A percentile compares a stretch with the other conserved stretches of the same genome.
Evolutionary conservation across 345 rosid species (phyloP).

Genomic region (Melaleuca quinquenervia): DNA sequence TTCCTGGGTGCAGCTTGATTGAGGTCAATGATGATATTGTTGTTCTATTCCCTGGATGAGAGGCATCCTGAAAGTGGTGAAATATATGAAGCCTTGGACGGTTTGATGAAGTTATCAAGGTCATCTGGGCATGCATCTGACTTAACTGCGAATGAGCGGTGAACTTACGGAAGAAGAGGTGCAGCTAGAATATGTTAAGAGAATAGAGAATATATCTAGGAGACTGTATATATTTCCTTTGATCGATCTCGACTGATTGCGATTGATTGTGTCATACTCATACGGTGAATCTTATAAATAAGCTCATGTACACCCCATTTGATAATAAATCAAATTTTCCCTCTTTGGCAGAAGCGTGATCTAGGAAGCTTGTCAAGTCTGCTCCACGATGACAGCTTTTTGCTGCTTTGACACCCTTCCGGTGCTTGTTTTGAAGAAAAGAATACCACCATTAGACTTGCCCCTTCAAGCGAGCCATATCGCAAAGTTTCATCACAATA

Average conservation of each 20-base stretch:
- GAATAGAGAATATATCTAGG: too few relatives aligned
- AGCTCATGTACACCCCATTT: too few relatives aligned
- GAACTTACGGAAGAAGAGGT: not conserved
- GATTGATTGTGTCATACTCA: too few relatives aligned
- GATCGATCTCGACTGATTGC: not conserved
- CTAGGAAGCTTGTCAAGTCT: too few relatives aligned
- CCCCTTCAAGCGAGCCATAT: too few relatives aligned
- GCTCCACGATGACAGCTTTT: too few relatives aligned
- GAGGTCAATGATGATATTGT: conserved; percentile 47
- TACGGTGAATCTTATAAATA: too few relatives aligned
- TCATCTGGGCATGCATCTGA: conserved; percentile 15
- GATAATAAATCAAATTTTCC: too few relatives aligned
- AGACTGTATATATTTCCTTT: too few relatives aligned
- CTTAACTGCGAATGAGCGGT: conserved; percentile 4
- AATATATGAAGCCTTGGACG: conserved; percentile 36
- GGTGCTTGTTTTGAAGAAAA: not conserved
- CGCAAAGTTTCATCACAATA: too few relatives aligned
- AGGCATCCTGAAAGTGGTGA: conserved; percentile 43
- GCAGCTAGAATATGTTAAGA: not conserved
- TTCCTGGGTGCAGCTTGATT: conserved; percentile 72
- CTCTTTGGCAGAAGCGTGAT: too few relatives aligned
- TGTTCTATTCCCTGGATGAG: conserved; percentile 67
- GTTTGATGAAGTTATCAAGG: conserved; percentile 27
- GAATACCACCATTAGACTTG: too few relatives aligned
- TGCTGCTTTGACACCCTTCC: not conserved